Evolutionary conservation across 805 yeast species (phyloP).

Genomic region (Starmerella apis): DNA sequence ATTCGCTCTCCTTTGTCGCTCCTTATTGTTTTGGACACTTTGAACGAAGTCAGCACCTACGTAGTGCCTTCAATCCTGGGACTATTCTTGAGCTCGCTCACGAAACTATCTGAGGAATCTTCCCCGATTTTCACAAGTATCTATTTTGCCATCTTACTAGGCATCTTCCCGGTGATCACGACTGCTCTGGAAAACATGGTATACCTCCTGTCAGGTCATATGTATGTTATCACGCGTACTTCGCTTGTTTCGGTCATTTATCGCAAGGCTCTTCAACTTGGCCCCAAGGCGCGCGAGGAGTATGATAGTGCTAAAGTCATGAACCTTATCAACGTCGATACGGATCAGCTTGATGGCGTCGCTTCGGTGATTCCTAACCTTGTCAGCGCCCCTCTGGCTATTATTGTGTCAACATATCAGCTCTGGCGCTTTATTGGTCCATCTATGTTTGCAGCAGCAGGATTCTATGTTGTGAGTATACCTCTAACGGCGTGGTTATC

Average conservation of each 20-base stretch:
- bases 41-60: slow-evolving; percentile 16
- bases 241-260: slow-evolving; percentile 54
- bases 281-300: slow-evolving; percentile 51
- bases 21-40: slow-evolving; percentile 14
- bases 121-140: slow-evolving; percentile 19
- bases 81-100: slow-evolving; percentile 20
- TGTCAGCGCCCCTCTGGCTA: slow-evolving; percentile 88
- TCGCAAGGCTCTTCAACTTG: slow-evolving; percentile 56
- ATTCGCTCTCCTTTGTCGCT: slow-evolving; percentile 6
- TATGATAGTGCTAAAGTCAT: slow-evolving; percentile 86
- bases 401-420: slow-evolving; percentile 60
- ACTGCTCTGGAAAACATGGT: slow-evolving; percentile 19
- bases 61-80: slow-evolving; percentile 20
- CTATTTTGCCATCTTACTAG: slow-evolving; percentile 22
- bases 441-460: slow-evolving; percentile 84
- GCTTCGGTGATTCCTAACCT: slow-evolving; percentile 61
- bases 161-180: slow-evolving; percentile 21
- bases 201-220: slow-evolving; percentile 12
- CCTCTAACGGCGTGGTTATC: slow-evolving; percentile 65
- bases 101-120: slow-evolving; percentile 12
- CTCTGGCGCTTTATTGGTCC: slow-evolving; percentile 65
- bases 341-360: slow-evolving; percentile 72
- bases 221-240: slow-evolving; percentile 20
- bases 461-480: slow-evolving; percentile 60
- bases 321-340: slow-evolving; percentile 85